Evolutionary conservation across 2,329 filamentous ascomycete genomes (phyloP).

Genomic region (Colletotrichum chrysophilum): DNA sequence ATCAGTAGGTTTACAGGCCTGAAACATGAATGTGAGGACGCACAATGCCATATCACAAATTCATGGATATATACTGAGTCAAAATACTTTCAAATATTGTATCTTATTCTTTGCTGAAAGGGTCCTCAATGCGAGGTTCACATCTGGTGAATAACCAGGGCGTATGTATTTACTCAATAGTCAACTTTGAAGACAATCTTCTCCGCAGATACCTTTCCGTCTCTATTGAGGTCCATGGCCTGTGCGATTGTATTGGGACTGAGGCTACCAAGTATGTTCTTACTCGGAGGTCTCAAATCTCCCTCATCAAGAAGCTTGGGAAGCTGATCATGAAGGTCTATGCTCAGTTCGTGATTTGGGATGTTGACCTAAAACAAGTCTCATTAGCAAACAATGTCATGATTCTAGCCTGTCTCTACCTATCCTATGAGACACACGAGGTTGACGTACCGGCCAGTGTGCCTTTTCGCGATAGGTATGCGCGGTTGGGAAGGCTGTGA

Average conservation of each 20-base stretch:
- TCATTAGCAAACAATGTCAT: neutral
- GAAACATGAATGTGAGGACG: neutral
- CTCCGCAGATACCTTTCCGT: neutral
- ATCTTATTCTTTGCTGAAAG: neutral
- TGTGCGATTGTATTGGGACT: neutral
- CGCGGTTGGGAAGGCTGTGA: neutral
- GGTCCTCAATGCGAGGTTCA: rapidly evolving
- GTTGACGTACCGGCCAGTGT: neutral
- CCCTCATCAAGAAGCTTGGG: neutral
- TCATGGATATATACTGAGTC: neutral
- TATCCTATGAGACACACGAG: no score
- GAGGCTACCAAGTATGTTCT: neutral
- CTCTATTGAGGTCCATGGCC: neutral
- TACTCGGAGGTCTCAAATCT: neutral
- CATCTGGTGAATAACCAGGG: rapidly evolving
- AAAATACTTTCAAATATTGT: rapidly evolving
- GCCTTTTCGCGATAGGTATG: neutral
- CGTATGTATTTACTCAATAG: neutral
- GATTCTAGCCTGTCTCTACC: neutral
- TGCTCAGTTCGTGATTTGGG: neutral
- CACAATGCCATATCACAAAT: neutral
- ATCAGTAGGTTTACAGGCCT: neutral
- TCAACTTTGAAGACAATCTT: neutral
- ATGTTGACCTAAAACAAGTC: neutral
- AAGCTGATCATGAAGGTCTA: neutral